Percentiles rank a stretch among this genome's conserved stretches.
Conservation (phyloP, 768 basidiomycete species). For the Amanita thiersii region DNA sequence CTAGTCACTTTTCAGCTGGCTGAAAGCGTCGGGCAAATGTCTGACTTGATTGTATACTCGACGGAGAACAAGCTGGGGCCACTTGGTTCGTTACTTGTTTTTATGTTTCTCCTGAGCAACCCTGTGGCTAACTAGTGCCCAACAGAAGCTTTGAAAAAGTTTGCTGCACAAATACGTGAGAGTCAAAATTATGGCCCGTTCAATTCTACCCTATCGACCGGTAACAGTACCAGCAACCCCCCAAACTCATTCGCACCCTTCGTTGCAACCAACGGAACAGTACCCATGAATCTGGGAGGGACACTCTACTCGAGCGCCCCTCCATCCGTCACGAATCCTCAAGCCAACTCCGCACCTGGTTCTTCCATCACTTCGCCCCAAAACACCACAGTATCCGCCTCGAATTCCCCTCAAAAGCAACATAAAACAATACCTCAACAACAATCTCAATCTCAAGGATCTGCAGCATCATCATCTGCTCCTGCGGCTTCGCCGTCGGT, state of each 20-base stretch:
- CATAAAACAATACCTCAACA: conserved; percentile 44
- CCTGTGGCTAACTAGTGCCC: conserved; percentile 6
- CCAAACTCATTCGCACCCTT: conserved; percentile 16
- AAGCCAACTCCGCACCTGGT: conserved; percentile 17
- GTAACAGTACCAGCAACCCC: conserved; percentile 9
- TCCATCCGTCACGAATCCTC: conserved; percentile 37
- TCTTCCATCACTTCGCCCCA: conserved; percentile 37
- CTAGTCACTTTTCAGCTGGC: conserved; percentile 43
- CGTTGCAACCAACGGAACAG: conserved; percentile 10
- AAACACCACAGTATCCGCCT: conserved; percentile 40
- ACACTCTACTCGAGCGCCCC: conserved; percentile 46
- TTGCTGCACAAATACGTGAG: conserved; percentile 30
- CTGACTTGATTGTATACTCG: conserved; percentile 65
- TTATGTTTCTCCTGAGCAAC: conserved; percentile 10
- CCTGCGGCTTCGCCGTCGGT: conserved; percentile 13
- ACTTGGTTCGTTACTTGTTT: conserved; percentile 46
- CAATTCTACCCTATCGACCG: conserved; percentile 5
- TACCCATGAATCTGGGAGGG: conserved; percentile 17
- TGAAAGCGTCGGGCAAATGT: conserved; percentile 76
- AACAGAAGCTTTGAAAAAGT: conserved; percentile 34
- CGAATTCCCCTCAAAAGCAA: conserved; percentile 55
- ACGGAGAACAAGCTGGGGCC: conserved; percentile 49
- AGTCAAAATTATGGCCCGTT: conserved; percentile 17
- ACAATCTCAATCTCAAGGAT: conserved; percentile 20
- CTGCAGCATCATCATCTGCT: conserved; percentile 28